Base-by-base conservation (phyloP, 345 rosid genomes). In the Syzygium aqueum region DNA sequence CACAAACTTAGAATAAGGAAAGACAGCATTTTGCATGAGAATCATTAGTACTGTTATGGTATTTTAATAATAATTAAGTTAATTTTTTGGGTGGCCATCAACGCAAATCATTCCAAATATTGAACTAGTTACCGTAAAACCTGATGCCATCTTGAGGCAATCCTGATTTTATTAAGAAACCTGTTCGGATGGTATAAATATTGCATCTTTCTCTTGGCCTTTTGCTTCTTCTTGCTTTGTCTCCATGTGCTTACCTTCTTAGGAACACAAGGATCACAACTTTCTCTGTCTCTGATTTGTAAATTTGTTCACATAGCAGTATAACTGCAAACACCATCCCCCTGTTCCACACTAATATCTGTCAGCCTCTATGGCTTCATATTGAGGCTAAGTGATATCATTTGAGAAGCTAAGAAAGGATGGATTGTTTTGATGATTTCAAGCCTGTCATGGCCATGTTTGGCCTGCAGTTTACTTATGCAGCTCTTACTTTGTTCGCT, bases 401-500 rank as follows among this genome's bases (percentile, higher is more conserved):
- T 2, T 28, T 4, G 13, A 73, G 40, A 57, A 67, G 50, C 21
- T 23, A 40, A 67, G 17, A 87, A 63, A 30, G 22, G 43, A 77
- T 89, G 91, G 87, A 85, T 51, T 51, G 84, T 40, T 65, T 88
- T 7, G 90, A 89, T 14, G 88, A 82, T 67, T 77, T 85, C 85
- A 86, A 86, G 91, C 91, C 93, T 8, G 87, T 37, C 30, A 33
- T 92, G 54, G 91, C 92, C 15, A 92, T 92, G 94, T 1, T 89
- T 17, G 90, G 43, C 3, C 50, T 93, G 67, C 92, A 91, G 54
- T 90, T 91, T 77, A 27, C 40, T 28, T 91, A 90, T 56, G 90
- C 93, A 54, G 82, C 53, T 2, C 87, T 86, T 19, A 23, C 90
- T 53, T 92, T 93, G 51, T 16, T 85, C 53, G 73, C 87, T 7